These are phyloP conservation scores for Penicillium daleae DNA, from an alignment of 495 filamentous ascomycete species.

Conservation along the genomic window DNA sequence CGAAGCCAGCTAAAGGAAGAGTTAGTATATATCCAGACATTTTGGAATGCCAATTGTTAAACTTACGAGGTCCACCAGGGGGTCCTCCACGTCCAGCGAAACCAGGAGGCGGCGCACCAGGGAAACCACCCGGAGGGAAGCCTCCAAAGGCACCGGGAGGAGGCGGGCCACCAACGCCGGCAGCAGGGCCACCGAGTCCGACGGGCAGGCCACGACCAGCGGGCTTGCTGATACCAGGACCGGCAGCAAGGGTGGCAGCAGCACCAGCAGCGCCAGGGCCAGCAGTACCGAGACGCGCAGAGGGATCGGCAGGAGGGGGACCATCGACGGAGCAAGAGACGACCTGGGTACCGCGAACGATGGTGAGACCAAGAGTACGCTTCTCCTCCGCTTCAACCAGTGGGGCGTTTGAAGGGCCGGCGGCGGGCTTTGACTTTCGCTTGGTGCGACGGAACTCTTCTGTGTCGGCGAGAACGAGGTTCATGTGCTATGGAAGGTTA, in stretches of 20 bases:
- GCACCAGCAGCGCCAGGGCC: constrained; percentile 67
- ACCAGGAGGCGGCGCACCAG: constrained; percentile 69
- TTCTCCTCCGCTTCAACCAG: constrained; percentile 92
- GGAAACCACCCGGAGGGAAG: constrained; percentile 68
- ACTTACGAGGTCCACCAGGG: constrained; percentile 65
- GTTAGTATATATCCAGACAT: constrained; percentile 8
- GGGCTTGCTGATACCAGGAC: constrained; percentile 88
- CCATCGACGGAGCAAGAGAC: constrained; percentile 94
- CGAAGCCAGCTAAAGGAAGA: constrained; percentile 53
- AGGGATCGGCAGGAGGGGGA: constrained; percentile 93
- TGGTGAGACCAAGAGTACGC: constrained; percentile 91
- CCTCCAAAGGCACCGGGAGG: constrained; percentile 64
- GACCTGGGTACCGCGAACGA: constrained; percentile 90
- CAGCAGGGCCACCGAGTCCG: constrained; percentile 86
- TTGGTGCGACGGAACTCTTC: constrained; percentile 98
- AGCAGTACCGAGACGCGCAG: constrained; percentile 80
- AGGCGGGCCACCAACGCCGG: constrained; percentile 80
- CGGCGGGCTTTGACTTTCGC: constrained; percentile 78
- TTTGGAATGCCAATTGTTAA: constrained; percentile 2
- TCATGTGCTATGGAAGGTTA: constrained; percentile 78
- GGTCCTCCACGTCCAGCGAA: constrained; percentile 77
- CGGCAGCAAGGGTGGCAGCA: constrained; percentile 70
- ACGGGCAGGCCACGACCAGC: constrained; percentile 88
- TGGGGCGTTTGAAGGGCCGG: constrained; percentile 59
- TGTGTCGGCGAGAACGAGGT: constrained; percentile 96